Evolutionary conservation across 2,329 filamentous ascomycete genomes (phyloP), one percentile per base, ranked within the genome.

Genomic region (Diaporthe ilicicola): DNA sequence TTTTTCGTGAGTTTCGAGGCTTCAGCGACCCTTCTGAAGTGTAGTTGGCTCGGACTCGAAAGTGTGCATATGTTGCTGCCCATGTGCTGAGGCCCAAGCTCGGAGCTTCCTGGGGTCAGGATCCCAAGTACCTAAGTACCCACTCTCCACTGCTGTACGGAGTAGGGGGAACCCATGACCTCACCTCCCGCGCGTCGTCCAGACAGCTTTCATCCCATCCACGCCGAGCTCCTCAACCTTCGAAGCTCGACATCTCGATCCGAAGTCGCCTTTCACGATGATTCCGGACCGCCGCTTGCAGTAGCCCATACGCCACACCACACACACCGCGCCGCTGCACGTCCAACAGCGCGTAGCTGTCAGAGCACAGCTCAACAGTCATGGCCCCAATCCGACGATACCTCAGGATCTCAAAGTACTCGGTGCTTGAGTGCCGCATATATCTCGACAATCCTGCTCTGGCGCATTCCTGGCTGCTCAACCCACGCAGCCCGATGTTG

Each of bases 361-460:
- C 42, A 19, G 29, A 37, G 53, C 29, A 50, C 29, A 51, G 32
- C 54, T 19, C 44, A 24, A 12, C 61, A 65, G 55, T 53, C 53
- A 98, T 98, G 95, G 92, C 94, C 15, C 95, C 95, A 13, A 90
- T 97, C 59, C 91, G 95, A 71, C 90, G 95, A 76, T 98, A 98
- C 80, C 87, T 98, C 69, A 90, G 95, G 66, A 97, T 98, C 76
- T 95, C 93, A 69, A 95, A 95, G 79, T 93, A 94, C 81, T 97
- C 95, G 5, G 94, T 98, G 39, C 88, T 99, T n/a, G 96, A 99
- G 86, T 94, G 94, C 74, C 94, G 95, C 74, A 96, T 99, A 75
- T 98, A 98, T 81, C 90, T 98, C 56, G 95, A 98, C 74, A 95
- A 95, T 76, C 96, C 96, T 0, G 90, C 92, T 15, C 90, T 97